Percentiles rank a stretch among this genome's conserved stretches.
phyloP scores from a whole-genome alignment of 2,329 filamentous ascomycete species.

The Neonectria faginata region DNA sequence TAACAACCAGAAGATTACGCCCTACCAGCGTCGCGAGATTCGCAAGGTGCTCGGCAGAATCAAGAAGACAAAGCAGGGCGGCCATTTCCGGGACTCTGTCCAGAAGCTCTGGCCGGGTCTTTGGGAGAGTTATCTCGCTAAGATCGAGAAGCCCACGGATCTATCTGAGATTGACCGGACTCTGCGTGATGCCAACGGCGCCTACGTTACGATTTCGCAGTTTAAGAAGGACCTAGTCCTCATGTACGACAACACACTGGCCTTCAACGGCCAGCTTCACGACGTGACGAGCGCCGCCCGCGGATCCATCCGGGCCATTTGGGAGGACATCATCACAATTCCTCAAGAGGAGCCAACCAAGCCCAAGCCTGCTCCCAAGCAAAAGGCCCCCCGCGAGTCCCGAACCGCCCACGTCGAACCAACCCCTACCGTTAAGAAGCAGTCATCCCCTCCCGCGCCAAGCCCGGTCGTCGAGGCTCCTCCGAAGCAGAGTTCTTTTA shows the following conservation, averaged over 20 bases:
- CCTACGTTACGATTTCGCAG: conserved; percentile 76
- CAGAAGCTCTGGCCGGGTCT: conserved; percentile 79
- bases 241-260: conserved; percentile 81
- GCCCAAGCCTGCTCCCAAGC: conserved; percentile 61
- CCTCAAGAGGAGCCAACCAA: conserved; percentile 68
- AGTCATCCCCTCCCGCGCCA: conserved; percentile 47
- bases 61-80: conserved; percentile 87
- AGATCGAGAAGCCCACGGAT: conserved; percentile 84
- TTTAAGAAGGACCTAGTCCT: conserved; percentile 81
- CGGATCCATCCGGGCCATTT: conserved; percentile 67
- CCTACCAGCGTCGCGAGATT: conserved; percentile 70
- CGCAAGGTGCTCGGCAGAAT: conserved; percentile 76
- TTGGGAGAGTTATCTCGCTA: conserved; percentile 77
- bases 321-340: conserved; percentile 59
- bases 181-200: conserved; percentile 70
- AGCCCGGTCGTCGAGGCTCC: conserved; percentile 45
- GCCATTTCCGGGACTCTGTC: conserved; percentile 82
- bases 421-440: conserved; percentile 40
- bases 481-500: conserved; percentile 34
- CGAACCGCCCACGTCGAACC: conserved; percentile 46
- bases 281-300: conserved; percentile 71
- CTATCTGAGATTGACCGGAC: conserved; percentile 84
- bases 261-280: conserved; percentile 86
- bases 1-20: conserved; percentile 65
- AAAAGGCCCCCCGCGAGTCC: conserved; percentile 53